Base-by-base conservation (phyloP, 306 rosid species). In the Prunus padus region DNA sequence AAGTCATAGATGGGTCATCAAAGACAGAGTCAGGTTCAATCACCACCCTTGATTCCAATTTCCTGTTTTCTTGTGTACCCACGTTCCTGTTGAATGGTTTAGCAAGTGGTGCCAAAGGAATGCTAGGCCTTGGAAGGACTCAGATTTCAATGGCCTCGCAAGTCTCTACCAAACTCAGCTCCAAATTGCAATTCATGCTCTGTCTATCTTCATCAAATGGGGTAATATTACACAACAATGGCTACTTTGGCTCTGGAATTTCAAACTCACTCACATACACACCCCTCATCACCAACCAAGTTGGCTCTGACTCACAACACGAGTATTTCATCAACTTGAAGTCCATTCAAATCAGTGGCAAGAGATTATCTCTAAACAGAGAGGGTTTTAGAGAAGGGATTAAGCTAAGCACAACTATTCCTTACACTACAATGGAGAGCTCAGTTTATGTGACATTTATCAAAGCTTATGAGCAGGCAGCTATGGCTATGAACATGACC, bases 181-280 rank as follows among this genome's bases (percentile, higher is more conserved):
- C 84, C 0, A 70, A 82, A 26, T 78, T 81, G 51, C 86, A 86
- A 50, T 88, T 93, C 79, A 51, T 79, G 3, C 50, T 87, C 60
- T 93, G 96, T 59, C 62, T 93, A 3, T 91, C 94, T 1, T 85
- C 93, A 16, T 84, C 96, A 15, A 67, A 85, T 56, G 96, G 97
- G 56, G 51, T 85, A 71, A 59, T 87, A 5, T 55, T 68, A 11
- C 77, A 81, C 14, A 88, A 86, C 1, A 68, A 55, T 3, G 78
- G 77, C 19, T 88, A 1, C 54, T 75, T 84, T 3, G 77, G 80
- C 20, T 31, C 82, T 2, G 85, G 82, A 46, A 76, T 84, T 62
- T 87, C 82, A 20, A 77, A 81, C 74, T 88, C 91, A n/a, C 76
- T 89, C 3, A 79, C 82, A 0, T 91, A 86, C 80, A 93, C 98